These are phyloP conservation scores for Elaeis guineensis DNA, from an alignment of 176 grass and related monocot species.

Conservation along the genomic window DNA sequence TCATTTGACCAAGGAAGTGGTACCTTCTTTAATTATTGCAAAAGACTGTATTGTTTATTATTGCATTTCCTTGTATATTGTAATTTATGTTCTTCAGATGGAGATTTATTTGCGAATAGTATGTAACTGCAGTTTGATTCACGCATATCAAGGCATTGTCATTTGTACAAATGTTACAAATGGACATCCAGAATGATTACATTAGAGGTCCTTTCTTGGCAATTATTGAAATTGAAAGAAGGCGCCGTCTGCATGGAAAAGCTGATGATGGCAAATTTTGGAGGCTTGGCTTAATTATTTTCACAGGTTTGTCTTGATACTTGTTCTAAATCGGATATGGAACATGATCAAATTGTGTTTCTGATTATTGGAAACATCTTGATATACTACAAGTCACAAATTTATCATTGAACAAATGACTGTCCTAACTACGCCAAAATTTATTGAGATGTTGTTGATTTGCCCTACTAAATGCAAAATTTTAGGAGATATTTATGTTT, in stretches of 20 bases:
- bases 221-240: conserved; percentile 80
- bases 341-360: neutral
- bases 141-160: conserved; percentile 65
- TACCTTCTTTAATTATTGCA: conserved; percentile 14
- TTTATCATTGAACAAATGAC: too few species aligned
- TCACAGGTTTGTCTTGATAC: conserved; percentile 42
- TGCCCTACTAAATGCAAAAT: too few species aligned
- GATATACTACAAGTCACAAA: too few species aligned
- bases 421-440: too few species aligned
- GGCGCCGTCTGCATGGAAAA: conserved; percentile 39
- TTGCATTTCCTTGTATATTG: too few species aligned
- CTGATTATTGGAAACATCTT: too few species aligned
- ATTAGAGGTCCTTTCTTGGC: conserved; percentile 82
- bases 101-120: conserved; percentile 6
- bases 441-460: too few species aligned
- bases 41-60: too few species aligned
- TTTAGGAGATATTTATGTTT: too few species aligned
- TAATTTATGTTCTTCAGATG: neutral
- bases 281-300: conserved; percentile 78
- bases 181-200: conserved; percentile 39
- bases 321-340: conserved; percentile 3
- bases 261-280: conserved; percentile 43
- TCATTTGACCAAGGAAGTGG: conserved; percentile 50
- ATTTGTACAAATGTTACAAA: conserved; percentile 78
- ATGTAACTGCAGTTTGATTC: conserved; percentile 53